Percentiles rank a stretch among this genome's conserved stretches.
phyloP scores from a whole-genome alignment of 805 yeast species.

The Starmerella bombi region DNA sequence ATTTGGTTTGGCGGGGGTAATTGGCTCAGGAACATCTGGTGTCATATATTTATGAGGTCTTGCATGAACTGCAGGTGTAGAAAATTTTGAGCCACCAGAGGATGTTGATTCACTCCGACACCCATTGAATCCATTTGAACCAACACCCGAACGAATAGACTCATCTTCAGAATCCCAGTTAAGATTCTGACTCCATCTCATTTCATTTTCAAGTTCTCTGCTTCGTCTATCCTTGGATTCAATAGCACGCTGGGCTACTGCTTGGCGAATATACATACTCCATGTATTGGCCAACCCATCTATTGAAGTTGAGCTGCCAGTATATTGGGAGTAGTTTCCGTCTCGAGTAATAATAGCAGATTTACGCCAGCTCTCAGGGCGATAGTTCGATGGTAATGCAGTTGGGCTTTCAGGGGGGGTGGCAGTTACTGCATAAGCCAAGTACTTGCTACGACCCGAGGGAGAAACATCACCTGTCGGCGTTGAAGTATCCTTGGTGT shows the following conservation, averaged over 20 bases:
- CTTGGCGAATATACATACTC: slow-evolving; percentile 24
- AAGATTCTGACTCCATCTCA: slow-evolving; percentile 10
- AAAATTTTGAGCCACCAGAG: too few relatives aligned
- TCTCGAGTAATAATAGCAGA: slow-evolving; percentile 11
- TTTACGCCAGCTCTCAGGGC: slow-evolving; percentile 19
- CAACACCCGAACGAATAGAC: neutral
- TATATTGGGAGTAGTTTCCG: neutral
- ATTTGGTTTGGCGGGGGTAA: too few relatives aligned
- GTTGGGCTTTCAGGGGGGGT: slow-evolving; percentile 12
- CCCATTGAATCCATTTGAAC: too few relatives aligned
- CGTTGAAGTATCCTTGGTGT: neutral
- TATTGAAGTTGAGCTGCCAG: neutral
- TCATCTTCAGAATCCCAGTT: slow-evolving; percentile 8
- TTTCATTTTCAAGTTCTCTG: slow-evolving; percentile 9
- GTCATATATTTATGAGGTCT: too few relatives aligned
- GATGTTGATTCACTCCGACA: too few relatives aligned
- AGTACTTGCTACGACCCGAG: neutral
- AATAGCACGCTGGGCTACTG: slow-evolving; percentile 26
- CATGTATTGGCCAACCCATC: slow-evolving; percentile 24
- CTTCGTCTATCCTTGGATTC: slow-evolving; percentile 10
- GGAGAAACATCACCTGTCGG: neutral
- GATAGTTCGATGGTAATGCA: slow-evolving; percentile 12
- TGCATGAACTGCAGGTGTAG: too few relatives aligned
- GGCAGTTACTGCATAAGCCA: neutral
- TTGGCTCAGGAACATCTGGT: too few relatives aligned